A percentile compares a stretch with the other conserved stretches of the same genome.
phyloP scores from a whole-genome alignment of 116 monocot genomes.

The Phalaenopsis hybrid region DNA sequence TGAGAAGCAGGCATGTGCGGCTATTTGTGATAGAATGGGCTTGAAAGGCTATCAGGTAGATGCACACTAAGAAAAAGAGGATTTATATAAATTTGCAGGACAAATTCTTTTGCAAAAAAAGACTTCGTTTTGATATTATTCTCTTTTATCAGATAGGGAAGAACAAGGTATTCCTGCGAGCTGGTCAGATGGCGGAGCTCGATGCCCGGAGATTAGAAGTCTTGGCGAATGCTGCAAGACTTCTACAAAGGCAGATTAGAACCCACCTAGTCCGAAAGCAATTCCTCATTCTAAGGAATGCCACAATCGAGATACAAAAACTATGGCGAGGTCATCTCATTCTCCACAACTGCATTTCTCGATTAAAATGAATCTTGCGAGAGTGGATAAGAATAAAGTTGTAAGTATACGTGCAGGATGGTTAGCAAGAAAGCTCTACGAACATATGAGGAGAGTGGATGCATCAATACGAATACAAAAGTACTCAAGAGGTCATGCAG shows the following conservation, averaged over 20 bases:
- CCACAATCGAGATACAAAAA: constrained; percentile 62
- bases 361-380: background rate
- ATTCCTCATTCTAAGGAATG: constrained; percentile 50
- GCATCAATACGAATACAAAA: constrained; percentile 95
- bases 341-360: background rate
- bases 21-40: constrained; percentile 82
- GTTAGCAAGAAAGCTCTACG: constrained; percentile 62
- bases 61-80: background rate
- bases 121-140: background rate
- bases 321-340: constrained; percentile 63
- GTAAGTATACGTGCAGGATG: constrained; percentile 34
- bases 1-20: constrained; percentile 79
- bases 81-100: background rate
- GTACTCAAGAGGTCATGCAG: constrained; percentile 49
- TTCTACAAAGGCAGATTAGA: constrained; percentile 80
- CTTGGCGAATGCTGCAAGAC: constrained; percentile 70
- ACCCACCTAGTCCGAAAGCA: constrained; percentile 82
- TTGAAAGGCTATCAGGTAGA: constrained; percentile 72
- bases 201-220: constrained; percentile 96
- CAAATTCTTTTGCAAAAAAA: background rate
- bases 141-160: constrained; percentile 83
- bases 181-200: constrained; percentile 98
- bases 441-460: constrained; percentile 74
- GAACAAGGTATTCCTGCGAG: constrained; percentile 96
- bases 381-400: background rate